Evolutionary conservation across 371 early-diverging fungal genomes (phyloP), one percentile per base, ranked within the genome.

Genomic region (Gilbertella persicaria): DNA sequence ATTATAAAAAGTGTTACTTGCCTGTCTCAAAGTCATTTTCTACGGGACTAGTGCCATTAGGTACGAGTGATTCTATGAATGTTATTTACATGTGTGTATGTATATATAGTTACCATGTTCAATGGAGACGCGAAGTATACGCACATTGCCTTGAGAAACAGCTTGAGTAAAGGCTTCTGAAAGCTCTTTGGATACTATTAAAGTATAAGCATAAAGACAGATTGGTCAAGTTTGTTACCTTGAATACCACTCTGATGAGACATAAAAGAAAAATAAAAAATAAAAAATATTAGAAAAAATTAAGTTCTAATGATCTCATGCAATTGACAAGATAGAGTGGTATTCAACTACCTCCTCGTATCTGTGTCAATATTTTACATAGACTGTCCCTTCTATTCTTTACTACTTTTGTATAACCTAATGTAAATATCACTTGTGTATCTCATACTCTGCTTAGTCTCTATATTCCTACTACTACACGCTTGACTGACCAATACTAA

Each of bases 211-310:
- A 12, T 45, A 39, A 28, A 33, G 10, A n/a, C 16, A 25, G 17
- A 53, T 25, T 8, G 35, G 3, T 35, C 30, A 23, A 24, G 36
- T 9, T 7, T 37, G 5, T 43, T 72, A 73, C 83, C 78, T 74
- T 64, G 57, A 46, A 83, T 83, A 42, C 84, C 84, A 64, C 80
- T 78, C 64, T 83, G 84, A 63, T 78, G 77, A 53, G 83, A 83
- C 83, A 83, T 82, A 7, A 26, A 8, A 14, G 20, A 25, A 16
- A 33, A 30, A 38, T 36, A 42, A 45, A 5, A n/a, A n/a, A n/a
- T n/a, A n/a, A n/a, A n/a, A n/a, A n/a, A n/a, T n/a, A n/a, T n/a
- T n/a, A n/a, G n/a, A n/a, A n/a, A n/a, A n/a, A n/a, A n/a, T n/a
- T n/a, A n/a, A n/a, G n/a, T n/a, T n/a, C n/a, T n/a, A n/a, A n/a